Conservation (phyloP, 768 basidiomycete genomes). For the Mycena haematopus region DNA sequence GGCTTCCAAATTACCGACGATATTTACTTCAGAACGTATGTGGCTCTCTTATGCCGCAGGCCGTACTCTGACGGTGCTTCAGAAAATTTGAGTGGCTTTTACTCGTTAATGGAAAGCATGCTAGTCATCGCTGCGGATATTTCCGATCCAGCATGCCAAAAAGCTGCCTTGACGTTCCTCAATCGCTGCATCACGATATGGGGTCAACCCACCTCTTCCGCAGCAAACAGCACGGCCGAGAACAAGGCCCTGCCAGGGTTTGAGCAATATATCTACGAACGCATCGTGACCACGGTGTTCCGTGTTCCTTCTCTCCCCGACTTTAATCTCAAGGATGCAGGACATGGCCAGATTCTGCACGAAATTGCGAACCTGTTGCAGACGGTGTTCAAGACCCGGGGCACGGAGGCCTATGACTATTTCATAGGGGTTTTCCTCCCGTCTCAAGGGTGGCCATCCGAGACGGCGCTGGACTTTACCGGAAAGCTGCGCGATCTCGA, state of each 20-base stretch:
- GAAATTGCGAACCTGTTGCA: conserved; percentile 91
- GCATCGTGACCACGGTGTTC: conserved; percentile 83
- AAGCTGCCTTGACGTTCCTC: conserved; percentile 82
- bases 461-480: conserved; percentile 78
- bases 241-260: conserved; percentile 79
- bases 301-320: conserved; percentile 77
- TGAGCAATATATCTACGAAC: conserved; percentile 90
- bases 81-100: conserved; percentile 65
- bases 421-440: conserved; percentile 84
- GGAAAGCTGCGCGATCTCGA: conserved; percentile 78
- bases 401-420: conserved; percentile 83
- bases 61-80: conserved; percentile 12
- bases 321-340: conserved; percentile 81
- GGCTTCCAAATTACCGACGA: conserved; percentile 77
- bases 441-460: conserved; percentile 84
- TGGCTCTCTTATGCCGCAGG: conserved; percentile 12
- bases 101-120: conserved; percentile 78
- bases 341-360: conserved; percentile 70
- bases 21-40: conserved; percentile 90
- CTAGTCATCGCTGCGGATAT: conserved; percentile 74
- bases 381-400: conserved; percentile 75
- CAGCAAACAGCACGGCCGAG: conserved; percentile 42
- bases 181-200: conserved; percentile 69
- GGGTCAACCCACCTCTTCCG: conserved; percentile 56
- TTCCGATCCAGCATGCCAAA: conserved; percentile 78